Evolutionary conservation across 2,329 filamentous ascomycete genomes (phyloP).

Genomic region (Penicillium occitanis): DNA sequence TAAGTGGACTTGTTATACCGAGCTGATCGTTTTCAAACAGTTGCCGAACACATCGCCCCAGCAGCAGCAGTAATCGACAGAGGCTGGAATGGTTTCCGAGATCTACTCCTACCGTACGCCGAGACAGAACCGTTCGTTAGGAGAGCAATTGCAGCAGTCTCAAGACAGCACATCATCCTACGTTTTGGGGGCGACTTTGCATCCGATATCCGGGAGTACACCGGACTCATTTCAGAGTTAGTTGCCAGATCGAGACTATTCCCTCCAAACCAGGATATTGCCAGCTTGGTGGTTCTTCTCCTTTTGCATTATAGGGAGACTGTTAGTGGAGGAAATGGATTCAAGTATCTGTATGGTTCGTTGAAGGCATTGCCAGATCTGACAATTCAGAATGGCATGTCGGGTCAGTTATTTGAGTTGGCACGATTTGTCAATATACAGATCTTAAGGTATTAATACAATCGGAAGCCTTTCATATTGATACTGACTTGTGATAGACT

Average conservation of each 20-base stretch:
- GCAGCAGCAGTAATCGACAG: slow-evolving; percentile 1
- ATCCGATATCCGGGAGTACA: neutral
- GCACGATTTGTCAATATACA: slow-evolving; percentile 3
- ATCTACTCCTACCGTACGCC: neutral
- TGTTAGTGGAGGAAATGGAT: neutral
- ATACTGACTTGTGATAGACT: neutral
- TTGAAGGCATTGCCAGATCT: neutral
- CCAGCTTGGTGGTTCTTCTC: neutral
- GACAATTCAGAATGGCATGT: neutral
- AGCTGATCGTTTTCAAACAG: neutral
- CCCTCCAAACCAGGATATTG: neutral
- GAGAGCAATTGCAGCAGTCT: neutral
- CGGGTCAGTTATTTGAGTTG: neutral
- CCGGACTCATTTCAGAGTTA: neutral
- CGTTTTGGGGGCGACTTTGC: neutral
- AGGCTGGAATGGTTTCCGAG: slow-evolving; percentile 5
- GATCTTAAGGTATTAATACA: neutral
- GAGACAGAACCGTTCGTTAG: neutral
- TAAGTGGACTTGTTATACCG: neutral
- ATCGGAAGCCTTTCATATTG: no score
- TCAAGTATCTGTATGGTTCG: neutral
- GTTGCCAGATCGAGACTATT: neutral
- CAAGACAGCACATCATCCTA: slow-evolving; percentile 3
- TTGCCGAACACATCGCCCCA: slow-evolving; percentile 2
- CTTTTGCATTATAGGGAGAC: slow-evolving; percentile 6